Base-by-base conservation (phyloP, 2,329 filamentous ascomycete genomes). In the Diplodia mutila region DNA sequence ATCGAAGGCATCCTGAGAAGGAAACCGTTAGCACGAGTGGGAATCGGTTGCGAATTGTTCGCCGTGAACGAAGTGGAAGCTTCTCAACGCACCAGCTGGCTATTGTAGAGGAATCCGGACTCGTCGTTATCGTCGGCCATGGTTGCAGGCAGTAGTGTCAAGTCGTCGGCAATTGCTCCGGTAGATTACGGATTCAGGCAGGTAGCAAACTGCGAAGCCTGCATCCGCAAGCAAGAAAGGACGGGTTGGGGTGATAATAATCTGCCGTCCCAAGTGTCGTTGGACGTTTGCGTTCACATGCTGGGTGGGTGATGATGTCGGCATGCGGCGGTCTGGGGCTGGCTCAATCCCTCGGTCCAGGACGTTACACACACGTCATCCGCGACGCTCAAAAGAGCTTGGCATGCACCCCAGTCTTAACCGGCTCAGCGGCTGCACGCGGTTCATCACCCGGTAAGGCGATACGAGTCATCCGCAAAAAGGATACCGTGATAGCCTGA, bases 1-100 rank as follows among this genome's bases (percentile, higher is more conserved):
- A 6, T 77, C 75, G 69, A 82, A 81, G 11, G 79, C 79, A 69
- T 81, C 80, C 79, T 80, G 34, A 37, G 23, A 5, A 25, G 23
- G 21, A 14, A 32, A 29, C 12, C 14, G 25, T 53, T 7, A 18
- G 21, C 11, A 32, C 29, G 29, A 32, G 29, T 8, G 29, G 29
- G 29, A n/a, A 7, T 32, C 29, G 29, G 6, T 32, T 32, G 18
- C 7, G 29, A 54, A 54, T 5, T 11, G 18, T 42, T 42, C 42
- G 39, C 25, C 1, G 34, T 12, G 34, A 11, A 37, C 34, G 34
- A 37, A 7, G 34, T 9, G 5, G 52, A 32, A 63, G 54, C 21
- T 25, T 42, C 27, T 11, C 4, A 4, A 68, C 25, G 9, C 37
- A 69, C 67, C 65, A 69, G 32, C 59, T 77, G 75, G 66, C 74